Conservation (phyloP, 208 protist genomes). For the Porcisia hertigi region DNA sequence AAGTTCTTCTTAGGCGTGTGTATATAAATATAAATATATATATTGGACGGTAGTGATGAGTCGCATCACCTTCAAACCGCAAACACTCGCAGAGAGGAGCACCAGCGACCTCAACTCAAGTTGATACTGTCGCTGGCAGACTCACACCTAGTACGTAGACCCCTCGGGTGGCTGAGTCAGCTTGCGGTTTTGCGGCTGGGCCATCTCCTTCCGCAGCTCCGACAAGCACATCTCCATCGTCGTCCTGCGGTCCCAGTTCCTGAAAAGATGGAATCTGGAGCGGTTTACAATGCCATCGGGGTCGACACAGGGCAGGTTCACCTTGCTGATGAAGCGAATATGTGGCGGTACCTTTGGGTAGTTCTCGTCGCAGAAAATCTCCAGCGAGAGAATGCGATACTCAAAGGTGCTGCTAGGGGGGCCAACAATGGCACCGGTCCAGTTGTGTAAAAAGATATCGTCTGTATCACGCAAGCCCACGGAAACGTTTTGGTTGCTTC, state of each 20-base stretch:
- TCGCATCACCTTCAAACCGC: not conserved
- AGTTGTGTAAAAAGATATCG: conserved; percentile 91
- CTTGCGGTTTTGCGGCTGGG: conserved; percentile 77
- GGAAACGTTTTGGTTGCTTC: conserved; percentile 86
- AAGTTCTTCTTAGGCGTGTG: too few relatives aligned
- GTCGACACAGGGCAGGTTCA: conserved; percentile 88
- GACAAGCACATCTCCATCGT: conserved; percentile 91
- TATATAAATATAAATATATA: too few relatives aligned
- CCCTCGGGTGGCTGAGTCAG: conserved; percentile 86
- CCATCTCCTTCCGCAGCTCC: conserved; percentile 87
- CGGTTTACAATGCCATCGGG: conserved; percentile 78
- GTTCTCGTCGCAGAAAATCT: conserved; percentile 90
- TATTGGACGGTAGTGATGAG: not conserved
- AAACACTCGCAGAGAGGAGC: not conserved
- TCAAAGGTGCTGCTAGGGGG: conserved; percentile 89
- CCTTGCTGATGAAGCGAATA: conserved; percentile 82
- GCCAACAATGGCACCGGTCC: conserved; percentile 92
- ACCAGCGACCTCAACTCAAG: not conserved
- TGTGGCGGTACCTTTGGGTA: conserved; percentile 87
- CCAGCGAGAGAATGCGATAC: conserved; percentile 85
- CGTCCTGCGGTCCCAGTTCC: conserved; percentile 73
- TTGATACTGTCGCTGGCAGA: not conserved
- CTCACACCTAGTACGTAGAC: conserved; percentile 42
- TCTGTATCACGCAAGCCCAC: conserved; percentile 86
- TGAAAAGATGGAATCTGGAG: conserved; percentile 71